A percentile compares a stretch with the other conserved stretches of the same genome.
Evolutionary conservation across 805 yeast species (phyloP).

Genomic region (Candida nemodendra): DNA sequence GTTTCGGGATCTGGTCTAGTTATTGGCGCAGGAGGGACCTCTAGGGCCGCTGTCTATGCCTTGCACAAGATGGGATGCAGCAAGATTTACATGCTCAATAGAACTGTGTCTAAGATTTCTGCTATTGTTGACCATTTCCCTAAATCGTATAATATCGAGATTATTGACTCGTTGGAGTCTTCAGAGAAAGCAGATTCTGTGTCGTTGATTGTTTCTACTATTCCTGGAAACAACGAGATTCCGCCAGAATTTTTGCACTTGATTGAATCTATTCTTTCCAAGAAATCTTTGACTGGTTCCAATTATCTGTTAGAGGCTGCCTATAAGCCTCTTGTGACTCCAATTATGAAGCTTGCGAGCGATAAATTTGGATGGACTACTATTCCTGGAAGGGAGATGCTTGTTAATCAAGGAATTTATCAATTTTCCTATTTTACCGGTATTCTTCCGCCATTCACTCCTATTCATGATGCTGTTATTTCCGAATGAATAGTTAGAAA

Average conservation of each 20-base stretch:
- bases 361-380: slow-evolving; percentile 68
- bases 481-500: too few relatives aligned
- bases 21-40: slow-evolving; percentile 97
- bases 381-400: slow-evolving; percentile 89
- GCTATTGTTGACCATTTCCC: slow-evolving; percentile 65
- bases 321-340: slow-evolving; percentile 85
- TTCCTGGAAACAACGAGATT: slow-evolving; percentile 78
- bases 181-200: slow-evolving; percentile 46
- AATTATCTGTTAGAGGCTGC: slow-evolving; percentile 86
- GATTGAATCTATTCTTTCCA: slow-evolving; percentile 46
- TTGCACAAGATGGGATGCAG: slow-evolving; percentile 73
- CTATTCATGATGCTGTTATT: slow-evolving; percentile 59
- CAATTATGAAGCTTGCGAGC: slow-evolving; percentile 75
- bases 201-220: slow-evolving; percentile 69
- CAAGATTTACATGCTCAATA: slow-evolving; percentile 74
- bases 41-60: slow-evolving; percentile 92
- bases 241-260: slow-evolving; percentile 49
- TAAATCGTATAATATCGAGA: slow-evolving; percentile 49
- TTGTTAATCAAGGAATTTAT: slow-evolving; percentile 88
- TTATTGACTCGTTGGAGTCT: slow-evolving; percentile 50
- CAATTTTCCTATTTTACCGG: slow-evolving; percentile 83
- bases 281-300: slow-evolving; percentile 40
- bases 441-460: slow-evolving; percentile 57
- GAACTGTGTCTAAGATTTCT: slow-evolving; percentile 66
- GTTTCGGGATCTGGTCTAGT: slow-evolving; percentile 61